Evolutionary conservation across 306 rosid species (phyloP), one percentile per base, ranked within the genome.

Genomic region (Glycine latifolia): DNA sequence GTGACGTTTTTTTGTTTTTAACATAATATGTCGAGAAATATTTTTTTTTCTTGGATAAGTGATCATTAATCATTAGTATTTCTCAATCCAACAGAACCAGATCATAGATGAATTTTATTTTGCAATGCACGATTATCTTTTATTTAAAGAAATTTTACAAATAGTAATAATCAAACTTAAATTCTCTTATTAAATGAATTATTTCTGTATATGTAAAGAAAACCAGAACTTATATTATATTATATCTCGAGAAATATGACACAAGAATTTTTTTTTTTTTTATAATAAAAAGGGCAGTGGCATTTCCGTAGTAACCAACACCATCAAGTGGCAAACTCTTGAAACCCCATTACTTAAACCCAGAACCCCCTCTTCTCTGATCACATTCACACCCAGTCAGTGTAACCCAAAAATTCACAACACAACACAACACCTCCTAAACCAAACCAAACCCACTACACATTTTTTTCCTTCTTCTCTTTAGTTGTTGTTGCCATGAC

Each of bases 341-440:
- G 17, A 65, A 12, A 3, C 8, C 4, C 67, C 82, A 68, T 88
- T 95, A 95, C 95, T 85, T 95, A 91, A 89, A 90, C 87, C 81
- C 81, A 54, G 66, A 82, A 66, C 53, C 62, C 41, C 48, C 33
- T 12, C 41, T 66, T 4, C 62, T n/a, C 41, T 49, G 52, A 35
- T 62, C 26, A 50, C 67, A 26, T 26, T 26, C 12, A 37, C 41
- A 61, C 55, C 26, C 86, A 17, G 63, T 20, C 86, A 17, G 63
- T 59, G 61, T 48, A 60, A 79, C 68, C 8, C 58, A 81, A 73
- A 26, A 71, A 60, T 12, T 33, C 47, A 68, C 5, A 26, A 49
- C 75, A 49, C 0, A 9, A 17, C 47, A 68, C 5, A 26, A 49
- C 75, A 49, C 0, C 8, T 1, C 3, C 4, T 4, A 55, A 8